Evolutionary conservation across 192 early-diverging fungal genomes (phyloP), one percentile per base, ranked within the genome.

Genomic region (Coemansia aciculifera): DNA sequence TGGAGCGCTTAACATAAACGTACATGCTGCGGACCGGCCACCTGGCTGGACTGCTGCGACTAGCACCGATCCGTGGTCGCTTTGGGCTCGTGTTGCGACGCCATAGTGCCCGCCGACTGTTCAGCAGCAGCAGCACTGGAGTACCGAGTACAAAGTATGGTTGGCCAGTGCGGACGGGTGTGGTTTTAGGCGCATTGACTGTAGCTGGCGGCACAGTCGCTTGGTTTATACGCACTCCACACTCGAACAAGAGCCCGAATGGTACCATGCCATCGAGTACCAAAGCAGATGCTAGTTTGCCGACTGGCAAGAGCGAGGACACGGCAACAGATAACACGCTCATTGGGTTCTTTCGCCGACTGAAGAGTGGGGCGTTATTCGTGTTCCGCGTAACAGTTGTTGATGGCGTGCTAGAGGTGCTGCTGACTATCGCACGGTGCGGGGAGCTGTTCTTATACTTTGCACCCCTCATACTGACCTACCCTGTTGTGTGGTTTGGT

Each of bases 381-480:
- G 37, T 64, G 32, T 67, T 59, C 44, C 77, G 64, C 13, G 29
- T 65, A 3, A 42, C 63, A 11, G 61, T 63, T 0, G 52, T 72
- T 11, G 77, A 74, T 48, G 60, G 78, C 10, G 40, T 69, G 3
- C 43, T 59, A 27, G 79, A 76, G 38, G 36, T 71, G 13, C 7
- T 73, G 34, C 57, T 74, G 64, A 77, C 74, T 1, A 69, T 70
- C 11, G 73, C 85, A 63, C 85, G 92, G 3, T 86, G 89, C 13
- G 81, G 80, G 5, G 81, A 88, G 67, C 79, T 95, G 9, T 52
- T 87, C 2, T 29, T 90, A 2, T 68, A 90, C 42, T 92, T 96
- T 78, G 56, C 88, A n/a, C 94, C 94, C 1, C 81, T 93, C 9
- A 63, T 87, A 1, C 34, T 89, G 10, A 66, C 87, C 0, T 74